Evolutionary conservation across 2,329 filamentous ascomycete genomes (phyloP), one percentile per base, ranked within the genome.

Genomic region (Aspergillus fijiensis): DNA sequence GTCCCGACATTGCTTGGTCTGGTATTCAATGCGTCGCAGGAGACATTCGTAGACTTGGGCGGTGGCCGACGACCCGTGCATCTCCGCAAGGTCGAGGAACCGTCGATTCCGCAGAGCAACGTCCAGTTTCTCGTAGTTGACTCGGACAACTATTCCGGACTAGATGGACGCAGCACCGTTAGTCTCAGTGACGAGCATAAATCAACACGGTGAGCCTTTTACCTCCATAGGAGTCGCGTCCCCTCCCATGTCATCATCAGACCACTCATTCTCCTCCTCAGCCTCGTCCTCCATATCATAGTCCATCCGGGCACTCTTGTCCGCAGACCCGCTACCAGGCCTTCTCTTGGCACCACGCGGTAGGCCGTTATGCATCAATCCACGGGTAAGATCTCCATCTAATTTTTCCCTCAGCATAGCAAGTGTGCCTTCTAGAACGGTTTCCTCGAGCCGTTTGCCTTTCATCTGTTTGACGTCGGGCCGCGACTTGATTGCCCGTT

Each of bases 51-150:
- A 98, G 1, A 98, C 86, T 61, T 88, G 83, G 1, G 89, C 88
- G 1, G 93, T 96, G 1, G 85, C 87, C 47, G 87, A 82, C 49
- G 92, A 90, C 21, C 95, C 83, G 33, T 85, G 82, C 56, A 89
- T 85, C 55, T 87, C 83, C 1, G 87, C 91, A 59, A 92, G 85
- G n/a, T 87, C 82, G 55, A 89, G 86, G 2, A 98, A 86, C 21
- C 87, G 86, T 64, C 88, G 84, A 68, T 92, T 96, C 59, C 94
- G 90, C 63, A 96, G 81, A 53, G 90, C 87, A 10, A 97, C 90
- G 6, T 89, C 81, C 60, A 92, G 91, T 74, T 94, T 96, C 58
- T 93, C 89, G 69, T 91, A 89, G 72, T 96, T 97, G 57, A 97
- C 81, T 29, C 89, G 86, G 52, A 98, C 81, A 39, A 93, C 83